phyloP scores from a whole-genome alignment of 345 rosid species.

The Gossypium herbaceum region DNA sequence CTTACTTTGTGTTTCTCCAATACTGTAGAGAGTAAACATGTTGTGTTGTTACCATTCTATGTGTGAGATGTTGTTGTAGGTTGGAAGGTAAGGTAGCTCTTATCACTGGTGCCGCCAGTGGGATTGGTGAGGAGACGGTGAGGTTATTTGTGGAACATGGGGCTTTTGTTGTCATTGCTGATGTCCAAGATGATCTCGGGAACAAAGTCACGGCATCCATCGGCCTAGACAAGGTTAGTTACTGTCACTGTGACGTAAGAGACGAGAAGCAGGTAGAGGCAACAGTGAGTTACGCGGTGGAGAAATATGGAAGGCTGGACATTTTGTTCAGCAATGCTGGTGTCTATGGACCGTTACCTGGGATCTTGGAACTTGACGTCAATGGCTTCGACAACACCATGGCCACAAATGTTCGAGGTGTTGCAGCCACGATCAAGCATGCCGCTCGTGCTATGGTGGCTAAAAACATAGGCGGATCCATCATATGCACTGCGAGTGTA shows the following conservation, averaged over 20 bases:
- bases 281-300: constrained; percentile 46
- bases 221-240: constrained; percentile 41
- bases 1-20: not conserved
- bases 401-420: constrained; percentile 71
- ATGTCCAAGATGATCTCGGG: constrained; percentile 72
- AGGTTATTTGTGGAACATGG: constrained; percentile 61
- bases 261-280: constrained; percentile 72
- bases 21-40: not conserved
- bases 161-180: constrained; percentile 59
- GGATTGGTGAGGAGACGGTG: constrained; percentile 78
- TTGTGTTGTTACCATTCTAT: constrained; percentile 9
- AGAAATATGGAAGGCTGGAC: constrained; percentile 57
- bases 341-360: constrained; percentile 48
- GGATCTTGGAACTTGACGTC: constrained; percentile 61
- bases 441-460: constrained; percentile 82
- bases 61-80: constrained; percentile 80
- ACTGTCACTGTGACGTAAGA: constrained; percentile 69
- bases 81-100: constrained; percentile 81
- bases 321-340: constrained; percentile 84
- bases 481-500: constrained; percentile 70
- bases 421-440: constrained; percentile 72
- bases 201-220: constrained; percentile 37
- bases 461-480: constrained; percentile 55
- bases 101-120: constrained; percentile 86
- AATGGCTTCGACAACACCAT: constrained; percentile 49